A percentile compares a stretch with the other conserved stretches of the same genome.
phyloP scores from a whole-genome alignment of 2,329 filamentous ascomycete genomes.

The Cordyceps farinosa region DNA sequence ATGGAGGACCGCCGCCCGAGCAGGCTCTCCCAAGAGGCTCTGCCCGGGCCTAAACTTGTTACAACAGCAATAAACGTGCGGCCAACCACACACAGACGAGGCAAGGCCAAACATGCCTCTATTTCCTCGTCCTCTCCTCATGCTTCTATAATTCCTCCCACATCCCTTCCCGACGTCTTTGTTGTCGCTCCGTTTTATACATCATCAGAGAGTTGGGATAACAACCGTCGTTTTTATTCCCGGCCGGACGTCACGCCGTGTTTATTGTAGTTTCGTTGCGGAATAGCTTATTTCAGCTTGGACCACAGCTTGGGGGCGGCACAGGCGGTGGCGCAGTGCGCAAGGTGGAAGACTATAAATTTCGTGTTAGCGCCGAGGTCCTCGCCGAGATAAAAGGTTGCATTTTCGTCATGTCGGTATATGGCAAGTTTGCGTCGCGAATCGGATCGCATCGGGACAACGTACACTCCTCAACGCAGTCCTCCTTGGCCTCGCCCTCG shows the following conservation, averaged over 20 bases:
- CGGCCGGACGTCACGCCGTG: constrained; percentile 9
- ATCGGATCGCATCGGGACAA: constrained; percentile 26
- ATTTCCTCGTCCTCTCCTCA: neutral
- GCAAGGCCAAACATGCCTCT: neutral
- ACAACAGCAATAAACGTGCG: constrained; percentile 11
- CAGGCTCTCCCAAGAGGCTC: neutral
- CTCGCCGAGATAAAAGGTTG: no score
- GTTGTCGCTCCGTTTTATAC: constrained; percentile 9
- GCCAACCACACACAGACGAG: constrained; percentile 3
- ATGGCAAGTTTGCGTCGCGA: neutral
- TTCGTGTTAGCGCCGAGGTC: neutral
- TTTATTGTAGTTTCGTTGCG: neutral
- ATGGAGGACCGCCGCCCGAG: neutral
- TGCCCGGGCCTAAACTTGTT: neutral
- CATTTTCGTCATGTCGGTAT: neutral
- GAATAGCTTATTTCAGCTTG: constrained; percentile 72
- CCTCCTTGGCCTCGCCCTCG: constrained; percentile 74
- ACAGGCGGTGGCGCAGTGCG: constrained; percentile 89
- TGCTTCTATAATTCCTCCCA: neutral
- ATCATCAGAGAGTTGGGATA: constrained; percentile 13
- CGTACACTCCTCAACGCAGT: constrained; percentile 99
- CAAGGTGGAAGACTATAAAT: constrained; percentile 90
- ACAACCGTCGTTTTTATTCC: neutral
- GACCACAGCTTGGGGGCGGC: constrained; percentile 95
- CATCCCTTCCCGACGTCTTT: neutral